Evolutionary conservation across 441 rosid species (phyloP), one percentile per base, ranked within the genome.

Genomic region (Pelargonium fulgidum): DNA sequence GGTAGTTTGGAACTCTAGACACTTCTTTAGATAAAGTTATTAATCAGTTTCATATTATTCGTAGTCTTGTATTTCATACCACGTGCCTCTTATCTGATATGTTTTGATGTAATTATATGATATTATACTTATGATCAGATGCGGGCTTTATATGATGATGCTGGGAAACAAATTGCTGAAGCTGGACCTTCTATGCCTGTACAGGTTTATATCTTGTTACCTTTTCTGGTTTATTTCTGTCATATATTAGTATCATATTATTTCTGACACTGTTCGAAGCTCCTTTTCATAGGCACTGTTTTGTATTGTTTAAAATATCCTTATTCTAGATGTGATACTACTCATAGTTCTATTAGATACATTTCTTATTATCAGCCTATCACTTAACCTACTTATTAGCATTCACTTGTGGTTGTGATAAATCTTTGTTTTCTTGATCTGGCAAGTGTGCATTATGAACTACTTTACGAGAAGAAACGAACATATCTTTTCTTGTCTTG

Each of bases 181-280:
- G 99, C 97, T 77, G 88, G 97, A 75, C 99, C 99, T 17, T 94
- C 99, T 68, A 85, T 90, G 44, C 97, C 97, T 54, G 89, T 87
- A 39, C 99, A 91, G 97, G 99, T 94, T 81, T 68, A 84, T 76
- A 33, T 11, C 11, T 54, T 59, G 76, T 64, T 3, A 62, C 13
- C 20, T 58, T 29, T 48, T 48, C 20, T 54, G 39, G 12, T 22
- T 72, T 62, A 62, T 66, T 4, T 58, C 62, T 33, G 48, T 5
- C 71, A 17, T 14, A 4, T 7, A 0, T 68, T 67, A 10, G 26
- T 72, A 50, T 45, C 47, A 33, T 42, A n/a, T 26, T 24, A 54
- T 45, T 14, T 26, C 20, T 8, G 42, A 24, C 9, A 6, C 10
- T 61, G 26, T 19, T 19, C 20, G 9, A 58, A 16, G 62, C 17